Evolutionary conservation across 108 stramenopile genomes (phyloP).

Genomic region (Stephanodiscus triporus): DNA sequence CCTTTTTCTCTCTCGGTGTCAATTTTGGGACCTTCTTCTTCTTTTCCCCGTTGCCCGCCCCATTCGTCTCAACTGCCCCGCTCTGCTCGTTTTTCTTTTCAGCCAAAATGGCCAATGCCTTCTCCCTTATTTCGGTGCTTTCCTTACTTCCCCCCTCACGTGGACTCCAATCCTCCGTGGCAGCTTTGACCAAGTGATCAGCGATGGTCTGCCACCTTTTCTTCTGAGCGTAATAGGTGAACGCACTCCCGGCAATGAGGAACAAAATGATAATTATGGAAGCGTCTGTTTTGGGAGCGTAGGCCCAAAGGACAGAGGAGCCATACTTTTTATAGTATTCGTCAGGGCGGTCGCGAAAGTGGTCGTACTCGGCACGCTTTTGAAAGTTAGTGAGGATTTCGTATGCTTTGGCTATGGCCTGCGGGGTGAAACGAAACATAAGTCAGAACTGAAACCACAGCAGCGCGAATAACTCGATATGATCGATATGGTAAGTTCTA

Average conservation of each 20-base stretch:
- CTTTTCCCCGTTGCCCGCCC: conserved; percentile 33
- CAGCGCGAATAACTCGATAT: not conserved
- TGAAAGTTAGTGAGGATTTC: conserved; percentile 73
- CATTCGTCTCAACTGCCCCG: conserved; percentile 15
- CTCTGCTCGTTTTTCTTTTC: conserved; percentile 38
- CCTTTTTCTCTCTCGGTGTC: conserved; percentile 60
- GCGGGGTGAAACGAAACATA: not conserved
- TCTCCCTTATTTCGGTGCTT: conserved; percentile 71
- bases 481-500: not conserved
- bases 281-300: conserved; percentile 84
- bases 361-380: conserved; percentile 82
- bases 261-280: conserved; percentile 66
- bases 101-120: conserved; percentile 65
- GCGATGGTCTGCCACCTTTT: conserved; percentile 77
- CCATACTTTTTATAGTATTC: conserved; percentile 84
- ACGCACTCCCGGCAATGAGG: conserved; percentile 50
- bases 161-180: conserved; percentile 76
- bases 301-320: conserved; percentile 67
- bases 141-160: conserved; percentile 78
- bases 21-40: conserved; percentile 58
- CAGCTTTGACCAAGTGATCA: conserved; percentile 73
- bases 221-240: conserved; percentile 77
- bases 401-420: conserved; percentile 86
- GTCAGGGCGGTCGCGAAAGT: conserved; percentile 80
- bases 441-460: not conserved